phyloP scores from a whole-genome alignment of 805 yeast genomes.

The Teunomyces lycoperdinae region DNA sequence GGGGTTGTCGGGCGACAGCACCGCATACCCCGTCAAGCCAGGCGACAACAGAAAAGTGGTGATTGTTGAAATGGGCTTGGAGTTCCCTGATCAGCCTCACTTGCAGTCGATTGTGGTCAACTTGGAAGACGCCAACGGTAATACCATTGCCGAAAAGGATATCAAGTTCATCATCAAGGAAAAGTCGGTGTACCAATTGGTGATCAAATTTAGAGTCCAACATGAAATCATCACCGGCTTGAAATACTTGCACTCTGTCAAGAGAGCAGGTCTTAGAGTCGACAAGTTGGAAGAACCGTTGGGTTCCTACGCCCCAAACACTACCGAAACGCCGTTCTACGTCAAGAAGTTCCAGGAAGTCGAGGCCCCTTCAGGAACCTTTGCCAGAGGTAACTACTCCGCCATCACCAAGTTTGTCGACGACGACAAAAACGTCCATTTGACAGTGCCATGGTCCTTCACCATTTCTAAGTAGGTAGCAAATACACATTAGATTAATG shows the following conservation, averaged over 20 bases:
- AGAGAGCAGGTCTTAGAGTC: conserved; percentile 83
- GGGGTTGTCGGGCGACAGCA: conserved; percentile 61
- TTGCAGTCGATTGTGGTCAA: conserved; percentile 62
- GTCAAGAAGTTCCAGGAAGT: conserved; percentile 54
- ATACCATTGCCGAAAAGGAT: conserved; percentile 55
- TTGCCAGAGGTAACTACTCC: conserved; percentile 83
- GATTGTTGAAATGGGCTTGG: conserved; percentile 68
- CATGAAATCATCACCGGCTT: conserved; percentile 90
- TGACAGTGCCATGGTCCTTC: conserved; percentile 81
- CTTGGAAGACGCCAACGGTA: conserved; percentile 56
- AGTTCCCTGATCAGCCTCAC: conserved; percentile 60
- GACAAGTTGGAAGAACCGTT: conserved; percentile 84
- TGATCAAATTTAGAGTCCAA: conserved; percentile 77
- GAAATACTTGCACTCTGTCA: conserved; percentile 78
- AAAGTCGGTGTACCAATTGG: conserved; percentile 67
- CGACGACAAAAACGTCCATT: conserved; percentile 75
- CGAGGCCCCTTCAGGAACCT: conserved; percentile 87
- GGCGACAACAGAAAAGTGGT: conserved; percentile 79
- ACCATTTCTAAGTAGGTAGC: conserved; percentile 61
- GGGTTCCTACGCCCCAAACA: conserved; percentile 89
- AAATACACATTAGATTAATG: background rate
- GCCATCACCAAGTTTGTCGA: conserved; percentile 82
- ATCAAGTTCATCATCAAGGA: conserved; percentile 77
- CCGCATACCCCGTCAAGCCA: conserved; percentile 59
- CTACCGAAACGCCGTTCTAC: conserved; percentile 74